Evolutionary conservation across 768 basidiomycete species (phyloP).

Genomic region (Suillus spraguei): DNA sequence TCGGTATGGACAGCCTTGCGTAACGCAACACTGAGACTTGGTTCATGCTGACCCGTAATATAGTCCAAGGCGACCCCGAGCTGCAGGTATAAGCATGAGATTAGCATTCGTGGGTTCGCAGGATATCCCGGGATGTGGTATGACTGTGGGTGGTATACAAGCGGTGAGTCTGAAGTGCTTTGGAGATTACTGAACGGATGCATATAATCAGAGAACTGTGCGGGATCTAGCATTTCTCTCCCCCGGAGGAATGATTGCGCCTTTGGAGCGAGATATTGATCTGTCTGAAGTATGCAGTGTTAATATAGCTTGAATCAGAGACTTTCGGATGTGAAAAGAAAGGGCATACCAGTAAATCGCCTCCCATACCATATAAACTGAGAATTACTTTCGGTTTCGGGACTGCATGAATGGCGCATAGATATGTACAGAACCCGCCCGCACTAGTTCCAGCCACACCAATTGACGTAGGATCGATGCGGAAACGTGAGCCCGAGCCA

Average conservation of each 20-base stretch:
- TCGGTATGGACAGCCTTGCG: conserved; percentile 21
- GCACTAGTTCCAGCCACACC: conserved; percentile 61
- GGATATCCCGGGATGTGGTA: conserved; percentile 59
- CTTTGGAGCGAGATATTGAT: conserved; percentile 54
- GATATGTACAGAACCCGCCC: conserved; percentile 65
- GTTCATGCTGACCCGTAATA: conserved; percentile 45
- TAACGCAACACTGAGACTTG: conserved; percentile 50
- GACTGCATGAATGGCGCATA: conserved; percentile 54
- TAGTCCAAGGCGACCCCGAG: conserved; percentile 61
- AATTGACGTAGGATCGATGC: conserved; percentile 46
- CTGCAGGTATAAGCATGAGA: conserved; percentile 61
- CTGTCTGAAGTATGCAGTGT: conserved; percentile 39
- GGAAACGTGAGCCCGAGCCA: conserved; percentile 23
- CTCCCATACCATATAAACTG: conserved; percentile 67
- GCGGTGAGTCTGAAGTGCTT: conserved; percentile 43
- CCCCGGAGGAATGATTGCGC: conserved; percentile 53
- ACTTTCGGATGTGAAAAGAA: neutral
- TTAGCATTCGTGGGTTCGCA: conserved; percentile 61
- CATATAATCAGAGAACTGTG: conserved; percentile 47
- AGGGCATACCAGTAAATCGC: conserved; percentile 47
- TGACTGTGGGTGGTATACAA: conserved; percentile 47
- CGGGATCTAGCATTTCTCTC: conserved; percentile 54
- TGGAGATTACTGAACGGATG: conserved; percentile 39
- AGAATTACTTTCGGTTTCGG: conserved; percentile 59
- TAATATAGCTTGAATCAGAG: neutral